Evolutionary conservation across 805 yeast species (phyloP).

Genomic region (Cephaloascus albidus): DNA sequence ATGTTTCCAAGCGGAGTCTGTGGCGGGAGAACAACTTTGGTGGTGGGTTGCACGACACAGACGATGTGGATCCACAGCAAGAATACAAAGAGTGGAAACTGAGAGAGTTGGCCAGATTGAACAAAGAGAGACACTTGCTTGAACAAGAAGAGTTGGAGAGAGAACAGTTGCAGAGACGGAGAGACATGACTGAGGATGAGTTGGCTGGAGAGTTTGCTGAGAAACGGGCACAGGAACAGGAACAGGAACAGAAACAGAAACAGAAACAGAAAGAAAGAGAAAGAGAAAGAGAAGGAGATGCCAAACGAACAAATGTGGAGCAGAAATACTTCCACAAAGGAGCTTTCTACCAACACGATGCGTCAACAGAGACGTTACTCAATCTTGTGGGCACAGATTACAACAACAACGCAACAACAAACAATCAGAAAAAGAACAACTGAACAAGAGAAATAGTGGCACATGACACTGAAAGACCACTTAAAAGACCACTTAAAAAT

Average conservation of each 20-base stretch:
- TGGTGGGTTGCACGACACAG: conserved; percentile 44
- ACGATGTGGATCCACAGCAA: conserved; percentile 41
- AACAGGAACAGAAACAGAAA: conserved; percentile 4
- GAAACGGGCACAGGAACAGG: conserved; percentile 5
- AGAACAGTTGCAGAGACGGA: conserved; percentile 18
- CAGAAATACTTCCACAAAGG: conserved; percentile 18
- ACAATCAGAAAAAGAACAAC: too few species aligned
- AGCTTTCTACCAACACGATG: conserved; percentile 21
- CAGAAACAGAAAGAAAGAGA: conserved; percentile 5
- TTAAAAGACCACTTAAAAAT: too few species aligned
- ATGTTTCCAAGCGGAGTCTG: too few species aligned
- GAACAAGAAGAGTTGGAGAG: conserved; percentile 18
- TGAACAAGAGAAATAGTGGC: too few species aligned
- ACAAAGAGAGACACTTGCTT: conserved; percentile 24
- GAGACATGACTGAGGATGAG: conserved; percentile 16
- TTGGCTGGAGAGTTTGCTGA: conserved; percentile 5
- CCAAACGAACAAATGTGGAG: conserved; percentile 9
- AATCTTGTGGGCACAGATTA: too few species aligned
- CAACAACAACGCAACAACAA: too few species aligned
- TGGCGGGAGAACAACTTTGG: too few species aligned
- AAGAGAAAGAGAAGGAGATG: conserved; percentile 2
- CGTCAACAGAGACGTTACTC: too few species aligned
- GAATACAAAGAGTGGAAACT: conserved; percentile 30
- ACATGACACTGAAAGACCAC: too few species aligned
- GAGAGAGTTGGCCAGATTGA: conserved; percentile 26